phyloP scores from a whole-genome alignment of 495 filamentous ascomycete species.

The Physcia stellaris region DNA sequence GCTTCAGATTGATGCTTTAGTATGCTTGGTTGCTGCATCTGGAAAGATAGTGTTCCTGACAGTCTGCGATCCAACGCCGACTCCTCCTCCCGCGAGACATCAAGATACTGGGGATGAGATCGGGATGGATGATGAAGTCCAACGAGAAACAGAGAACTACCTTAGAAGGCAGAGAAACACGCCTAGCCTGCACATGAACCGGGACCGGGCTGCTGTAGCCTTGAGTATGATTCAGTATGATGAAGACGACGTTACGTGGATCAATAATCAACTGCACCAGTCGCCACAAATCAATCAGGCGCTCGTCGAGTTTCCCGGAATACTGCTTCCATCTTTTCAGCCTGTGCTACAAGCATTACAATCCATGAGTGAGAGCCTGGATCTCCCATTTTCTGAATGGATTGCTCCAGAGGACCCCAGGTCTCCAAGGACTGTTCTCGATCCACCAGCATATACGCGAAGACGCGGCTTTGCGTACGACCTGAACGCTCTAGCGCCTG shows the following conservation, averaged over 20 bases:
- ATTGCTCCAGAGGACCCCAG: constrained; percentile 29
- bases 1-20: constrained; percentile 40
- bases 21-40: constrained; percentile 40
- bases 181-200: constrained; percentile 17
- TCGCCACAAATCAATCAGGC: constrained; percentile 13
- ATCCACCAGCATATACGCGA: constrained; percentile 40
- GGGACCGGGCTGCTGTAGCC: constrained; percentile 15
- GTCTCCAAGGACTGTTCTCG: constrained; percentile 16
- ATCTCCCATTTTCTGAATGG: constrained; percentile 47
- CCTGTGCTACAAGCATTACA: constrained; percentile 54
- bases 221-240: constrained; percentile 16
- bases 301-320: constrained; percentile 57
- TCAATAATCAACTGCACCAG: constrained; percentile 14
- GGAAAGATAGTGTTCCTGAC: constrained; percentile 39
- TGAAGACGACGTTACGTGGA: constrained; percentile 17
- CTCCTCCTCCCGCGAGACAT: constrained; percentile 3
- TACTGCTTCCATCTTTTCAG: constrained; percentile 54
- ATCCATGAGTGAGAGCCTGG: constrained; percentile 31
- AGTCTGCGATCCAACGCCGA: constrained; percentile 22
- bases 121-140: constrained; percentile 4
- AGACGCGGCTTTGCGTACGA: constrained; percentile 38
- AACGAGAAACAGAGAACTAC: constrained; percentile 9
- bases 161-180: constrained; percentile 9
- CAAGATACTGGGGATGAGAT: too few species aligned
- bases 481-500: constrained; percentile 32